A percentile compares a stretch with the other conserved stretches of the same genome.
Evolutionary conservation across 805 yeast genomes (phyloP).

Genomic region (Myxozyma neglecta): DNA sequence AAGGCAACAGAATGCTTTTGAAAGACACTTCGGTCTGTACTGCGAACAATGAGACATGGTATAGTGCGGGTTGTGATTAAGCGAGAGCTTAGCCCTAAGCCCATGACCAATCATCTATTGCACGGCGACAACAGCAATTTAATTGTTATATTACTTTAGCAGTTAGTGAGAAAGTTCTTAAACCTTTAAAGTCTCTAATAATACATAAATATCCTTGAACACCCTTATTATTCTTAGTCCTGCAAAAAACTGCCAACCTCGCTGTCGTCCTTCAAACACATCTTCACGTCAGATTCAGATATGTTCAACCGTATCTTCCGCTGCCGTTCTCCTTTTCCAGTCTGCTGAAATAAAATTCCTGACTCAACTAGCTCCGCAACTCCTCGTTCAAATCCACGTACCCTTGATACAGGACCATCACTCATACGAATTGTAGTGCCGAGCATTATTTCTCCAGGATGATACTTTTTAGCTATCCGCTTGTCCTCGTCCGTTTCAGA

Average conservation of each 20-base stretch:
- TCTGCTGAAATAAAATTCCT: conserved; percentile 72
- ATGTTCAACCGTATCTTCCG: conserved; percentile 64
- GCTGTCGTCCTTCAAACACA: conserved; percentile 47
- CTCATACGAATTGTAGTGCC: conserved; percentile 39
- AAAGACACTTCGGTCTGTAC: too few species aligned
- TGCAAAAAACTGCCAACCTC: conserved; percentile 25
- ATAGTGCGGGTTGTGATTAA: too few species aligned
- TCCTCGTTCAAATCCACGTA: conserved; percentile 60
- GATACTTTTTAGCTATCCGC: conserved; percentile 33
- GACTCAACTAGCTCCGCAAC: conserved; percentile 72
- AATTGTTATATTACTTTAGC: too few species aligned
- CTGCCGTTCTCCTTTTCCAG: conserved; percentile 64
- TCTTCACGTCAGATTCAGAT: conserved; percentile 66
- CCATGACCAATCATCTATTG: too few species aligned
- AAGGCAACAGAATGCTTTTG: too few species aligned
- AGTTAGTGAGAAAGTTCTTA: too few species aligned
- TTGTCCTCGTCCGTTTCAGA: conserved; percentile 37
- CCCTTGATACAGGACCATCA: conserved; percentile 47
- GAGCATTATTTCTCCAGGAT: conserved; percentile 27
- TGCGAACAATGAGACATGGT: too few species aligned
- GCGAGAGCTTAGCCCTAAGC: too few species aligned
- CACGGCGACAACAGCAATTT: too few species aligned
- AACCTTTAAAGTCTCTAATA: not conserved
- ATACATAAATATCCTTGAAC: not conserved
- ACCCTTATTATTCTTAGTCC: not conserved